A percentile compares a stretch with the other conserved stretches of the same genome.
These are phyloP conservation scores for Metschnikowia gelsemii DNA, from an alignment of 805 yeast genomes.

Conservation along the genomic window DNA sequence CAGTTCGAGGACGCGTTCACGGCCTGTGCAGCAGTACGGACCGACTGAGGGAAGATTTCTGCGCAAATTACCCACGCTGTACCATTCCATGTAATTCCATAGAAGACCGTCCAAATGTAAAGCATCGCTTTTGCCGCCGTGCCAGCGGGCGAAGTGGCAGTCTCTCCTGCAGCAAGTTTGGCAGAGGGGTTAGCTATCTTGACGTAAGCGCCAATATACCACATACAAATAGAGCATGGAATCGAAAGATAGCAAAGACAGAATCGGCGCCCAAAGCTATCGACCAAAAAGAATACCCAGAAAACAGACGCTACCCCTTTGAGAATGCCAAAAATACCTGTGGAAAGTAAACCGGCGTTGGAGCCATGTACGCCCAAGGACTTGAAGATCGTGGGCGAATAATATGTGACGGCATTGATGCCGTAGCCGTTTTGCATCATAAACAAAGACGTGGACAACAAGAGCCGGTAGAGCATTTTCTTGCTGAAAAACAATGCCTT, in stretches of 20 bases:
- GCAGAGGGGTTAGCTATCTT: conserved; percentile 35
- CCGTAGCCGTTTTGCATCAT: conserved; percentile 49
- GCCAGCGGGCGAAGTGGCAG: conserved; percentile 35
- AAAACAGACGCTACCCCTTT: conserved; percentile 45
- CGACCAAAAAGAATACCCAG: conserved; percentile 48
- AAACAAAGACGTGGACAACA: conserved; percentile 39
- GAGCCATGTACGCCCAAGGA: conserved; percentile 49
- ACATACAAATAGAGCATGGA: conserved; percentile 45
- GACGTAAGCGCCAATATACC: conserved; percentile 50
- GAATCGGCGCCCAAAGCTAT: conserved; percentile 45
- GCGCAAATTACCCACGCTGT: conserved; percentile 49
- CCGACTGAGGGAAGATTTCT: conserved; percentile 45
- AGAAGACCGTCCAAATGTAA: conserved; percentile 47
- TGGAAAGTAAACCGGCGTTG: conserved; percentile 47
- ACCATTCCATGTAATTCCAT: conserved; percentile 47
- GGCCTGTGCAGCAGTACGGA: conserved; percentile 44
- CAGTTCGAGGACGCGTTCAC: conserved; percentile 47
- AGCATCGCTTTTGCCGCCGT: conserved; percentile 46
- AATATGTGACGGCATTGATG: conserved; percentile 51
- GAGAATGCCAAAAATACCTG: conserved; percentile 53
- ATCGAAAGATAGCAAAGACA: conserved; percentile 39
- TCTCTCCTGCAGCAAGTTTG: conserved; percentile 24
- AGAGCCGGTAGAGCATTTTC: conserved; percentile 34
- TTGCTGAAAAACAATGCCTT: conserved; percentile 31
- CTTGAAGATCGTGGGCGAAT: conserved; percentile 51